A percentile compares a stretch with the other conserved stretches of the same genome.
Evolutionary conservation across 768 basidiomycete genomes (phyloP).

Genomic region (Tubosaeta sp.): DNA sequence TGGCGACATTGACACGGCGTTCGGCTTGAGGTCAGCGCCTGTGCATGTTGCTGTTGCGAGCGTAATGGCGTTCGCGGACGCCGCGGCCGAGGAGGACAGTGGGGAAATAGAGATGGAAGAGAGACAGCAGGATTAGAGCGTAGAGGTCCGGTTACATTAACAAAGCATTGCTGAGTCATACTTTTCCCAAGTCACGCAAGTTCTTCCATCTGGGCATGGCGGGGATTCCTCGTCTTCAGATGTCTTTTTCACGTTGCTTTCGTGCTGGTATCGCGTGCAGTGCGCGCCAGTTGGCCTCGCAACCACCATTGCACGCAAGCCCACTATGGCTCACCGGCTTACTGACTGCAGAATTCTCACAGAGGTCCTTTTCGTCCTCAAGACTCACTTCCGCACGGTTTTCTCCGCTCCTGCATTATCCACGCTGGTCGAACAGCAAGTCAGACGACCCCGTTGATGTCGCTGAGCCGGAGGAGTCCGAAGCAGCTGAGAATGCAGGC

Average conservation of each 20-base stretch:
- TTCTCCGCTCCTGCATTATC: slow-evolving; percentile 29
- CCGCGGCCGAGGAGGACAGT: not conserved
- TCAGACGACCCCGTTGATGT: slow-evolving; percentile 22
- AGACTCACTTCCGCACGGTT: slow-evolving; percentile 21
- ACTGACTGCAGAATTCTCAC: slow-evolving; percentile 6
- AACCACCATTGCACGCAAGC: slow-evolving; percentile 11
- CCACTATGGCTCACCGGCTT: slow-evolving; percentile 5
- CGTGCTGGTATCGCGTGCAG: slow-evolving; percentile 10
- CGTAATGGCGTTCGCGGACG: not conserved
- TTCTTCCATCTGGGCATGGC: slow-evolving; percentile 4
- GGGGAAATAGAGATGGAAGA: not conserved
- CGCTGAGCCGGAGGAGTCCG: slow-evolving; percentile 22
- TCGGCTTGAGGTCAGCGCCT: not conserved
- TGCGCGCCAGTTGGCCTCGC: slow-evolving; percentile 10
- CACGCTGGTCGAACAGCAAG: slow-evolving; percentile 40
- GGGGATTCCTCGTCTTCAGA: slow-evolving; percentile 19
- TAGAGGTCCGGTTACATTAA: too few relatives aligned
- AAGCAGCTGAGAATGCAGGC: slow-evolving; percentile 19
- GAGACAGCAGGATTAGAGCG: too few relatives aligned
- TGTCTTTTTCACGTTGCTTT: slow-evolving; percentile 22
- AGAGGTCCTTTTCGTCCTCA: slow-evolving; percentile 28
- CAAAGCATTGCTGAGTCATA: not conserved
- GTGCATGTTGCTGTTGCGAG: not conserved
- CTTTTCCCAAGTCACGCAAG: not conserved
- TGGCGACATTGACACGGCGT: not conserved